A percentile compares a stretch with the other conserved stretches of the same genome.
Conservation (phyloP, 139 green algal species). For the Picochlorum sp. region DNA sequence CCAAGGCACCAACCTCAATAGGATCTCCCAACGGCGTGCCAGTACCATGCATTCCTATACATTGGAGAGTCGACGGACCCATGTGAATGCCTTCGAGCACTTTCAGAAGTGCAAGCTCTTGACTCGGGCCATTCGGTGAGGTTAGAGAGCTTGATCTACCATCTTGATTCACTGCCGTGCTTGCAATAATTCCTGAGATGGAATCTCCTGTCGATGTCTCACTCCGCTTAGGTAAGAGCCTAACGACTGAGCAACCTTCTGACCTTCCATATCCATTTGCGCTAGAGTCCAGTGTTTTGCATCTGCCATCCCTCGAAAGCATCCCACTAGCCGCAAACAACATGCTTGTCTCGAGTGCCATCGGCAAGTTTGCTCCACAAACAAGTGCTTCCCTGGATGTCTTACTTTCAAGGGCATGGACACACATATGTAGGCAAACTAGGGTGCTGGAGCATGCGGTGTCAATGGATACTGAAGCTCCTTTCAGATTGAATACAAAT, state of each 20-base stretch:
- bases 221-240: not conserved
- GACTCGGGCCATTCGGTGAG: not conserved
- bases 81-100: not conserved
- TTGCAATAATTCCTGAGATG: not conserved
- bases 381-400: not conserved
- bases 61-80: not conserved
- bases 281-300: slow-evolving; percentile 52
- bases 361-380: slow-evolving; percentile 35
- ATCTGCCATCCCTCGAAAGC: slow-evolving; percentile 47
- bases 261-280: slow-evolving; percentile 70
- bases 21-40: slow-evolving; percentile 71
- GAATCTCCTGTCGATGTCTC: not conserved
- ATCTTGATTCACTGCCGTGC: not conserved
- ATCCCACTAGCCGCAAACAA: slow-evolving; percentile 39
- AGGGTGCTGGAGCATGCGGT: slow-evolving; percentile 71
- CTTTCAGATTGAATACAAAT: slow-evolving; percentile 57
- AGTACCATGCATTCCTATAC: slow-evolving; percentile 8
- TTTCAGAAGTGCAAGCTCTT: not conserved
- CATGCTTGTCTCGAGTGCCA: slow-evolving; percentile 25
- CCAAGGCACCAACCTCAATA: slow-evolving; percentile 61
- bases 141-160: not conserved
- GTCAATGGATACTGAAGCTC: slow-evolving; percentile 57
- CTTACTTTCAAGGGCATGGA: slow-evolving; percentile 3
- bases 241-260: slow-evolving; percentile 37
- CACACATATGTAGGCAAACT: slow-evolving; percentile 39